Evolutionary conservation across 2,329 filamentous ascomycete species (phyloP).

Genomic region (Blastomyces gilchristii): DNA sequence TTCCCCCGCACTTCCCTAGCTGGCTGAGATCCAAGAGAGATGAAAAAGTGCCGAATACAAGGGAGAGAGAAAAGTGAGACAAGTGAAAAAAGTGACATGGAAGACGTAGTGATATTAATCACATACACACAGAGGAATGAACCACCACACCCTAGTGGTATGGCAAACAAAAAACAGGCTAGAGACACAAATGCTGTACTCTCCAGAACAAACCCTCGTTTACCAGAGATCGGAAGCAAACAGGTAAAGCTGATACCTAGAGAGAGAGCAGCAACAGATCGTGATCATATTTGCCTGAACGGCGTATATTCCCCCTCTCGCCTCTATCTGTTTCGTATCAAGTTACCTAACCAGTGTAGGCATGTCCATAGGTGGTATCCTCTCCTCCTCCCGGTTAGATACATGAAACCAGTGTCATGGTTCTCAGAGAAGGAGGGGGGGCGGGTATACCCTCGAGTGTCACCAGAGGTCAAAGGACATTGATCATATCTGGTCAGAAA

Average conservation of each 20-base stretch:
- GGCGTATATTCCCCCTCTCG: not conserved
- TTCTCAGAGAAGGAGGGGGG: not conserved
- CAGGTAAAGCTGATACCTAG: not conserved
- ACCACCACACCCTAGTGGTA: not conserved
- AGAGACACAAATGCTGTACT: not conserved
- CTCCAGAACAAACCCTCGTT: not conserved
- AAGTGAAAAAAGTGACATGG: too few species aligned
- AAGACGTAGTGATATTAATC: not conserved
- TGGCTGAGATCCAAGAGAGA: not conserved
- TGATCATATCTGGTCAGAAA: not conserved
- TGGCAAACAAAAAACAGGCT: not conserved
- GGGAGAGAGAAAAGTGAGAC: not conserved
- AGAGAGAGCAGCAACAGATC: not conserved
- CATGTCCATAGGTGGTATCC: not conserved
- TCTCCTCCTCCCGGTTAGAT: not conserved
- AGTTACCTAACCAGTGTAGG: slow-evolving; percentile 1
- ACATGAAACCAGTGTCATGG: not conserved
- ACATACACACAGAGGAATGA: not conserved
- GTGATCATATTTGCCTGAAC: not conserved
- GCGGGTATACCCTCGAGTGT: not conserved
- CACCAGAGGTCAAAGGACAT: not conserved
- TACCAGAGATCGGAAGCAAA: not conserved
- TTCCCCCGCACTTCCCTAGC: not conserved
- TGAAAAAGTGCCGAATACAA: not conserved
- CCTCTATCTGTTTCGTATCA: not conserved